These are phyloP conservation scores for Plectosphaerella sp. DNA, from an alignment of 2,329 filamentous ascomycete genomes.

Conservation along the genomic window DNA sequence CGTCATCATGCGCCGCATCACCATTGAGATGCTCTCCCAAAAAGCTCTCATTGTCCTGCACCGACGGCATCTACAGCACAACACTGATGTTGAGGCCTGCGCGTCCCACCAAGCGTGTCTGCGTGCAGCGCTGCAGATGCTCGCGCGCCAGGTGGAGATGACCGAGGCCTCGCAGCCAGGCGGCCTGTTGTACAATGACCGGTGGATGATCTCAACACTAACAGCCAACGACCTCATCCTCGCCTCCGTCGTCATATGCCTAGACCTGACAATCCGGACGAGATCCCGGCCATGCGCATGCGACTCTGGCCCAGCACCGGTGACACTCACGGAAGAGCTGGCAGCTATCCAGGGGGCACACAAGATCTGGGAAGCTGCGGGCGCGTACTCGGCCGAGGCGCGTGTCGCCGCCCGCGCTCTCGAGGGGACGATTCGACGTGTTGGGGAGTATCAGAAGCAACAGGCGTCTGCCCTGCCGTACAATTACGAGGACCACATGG, in stretches of 20 bases:
- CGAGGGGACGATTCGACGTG: too few relatives aligned
- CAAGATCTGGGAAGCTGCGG: too few relatives aligned
- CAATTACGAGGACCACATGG: too few relatives aligned
- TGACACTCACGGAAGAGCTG: slow-evolving; percentile 16
- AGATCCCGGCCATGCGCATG: too few relatives aligned
- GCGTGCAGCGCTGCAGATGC: slow-evolving; percentile 19
- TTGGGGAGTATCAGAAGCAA: too few relatives aligned
- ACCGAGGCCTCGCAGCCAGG: slow-evolving; percentile 31
- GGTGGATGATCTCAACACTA: slow-evolving; percentile 40
- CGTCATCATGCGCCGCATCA: slow-evolving; percentile 19
- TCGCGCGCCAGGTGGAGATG: slow-evolving; percentile 23
- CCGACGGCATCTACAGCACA: slow-evolving; percentile 17
- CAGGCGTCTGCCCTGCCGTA: too few relatives aligned
- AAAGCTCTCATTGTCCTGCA: slow-evolving; percentile 27
- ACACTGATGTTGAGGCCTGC: slow-evolving; percentile 6
- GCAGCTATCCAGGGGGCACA: too few relatives aligned
- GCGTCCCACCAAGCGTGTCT: slow-evolving; percentile 15
- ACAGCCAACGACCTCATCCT: slow-evolving; percentile 45
- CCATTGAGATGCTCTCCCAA: slow-evolving; percentile 23
- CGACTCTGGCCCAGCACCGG: too few relatives aligned
- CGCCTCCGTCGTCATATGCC: slow-evolving; percentile 46
- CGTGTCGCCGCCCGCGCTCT: too few relatives aligned
- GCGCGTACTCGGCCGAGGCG: too few relatives aligned
- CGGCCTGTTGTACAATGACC: slow-evolving; percentile 35
- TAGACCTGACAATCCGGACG: too few relatives aligned